Base-by-base conservation (phyloP, 2,329 filamentous ascomycete species). In the Colletotrichum eleusines region DNA sequence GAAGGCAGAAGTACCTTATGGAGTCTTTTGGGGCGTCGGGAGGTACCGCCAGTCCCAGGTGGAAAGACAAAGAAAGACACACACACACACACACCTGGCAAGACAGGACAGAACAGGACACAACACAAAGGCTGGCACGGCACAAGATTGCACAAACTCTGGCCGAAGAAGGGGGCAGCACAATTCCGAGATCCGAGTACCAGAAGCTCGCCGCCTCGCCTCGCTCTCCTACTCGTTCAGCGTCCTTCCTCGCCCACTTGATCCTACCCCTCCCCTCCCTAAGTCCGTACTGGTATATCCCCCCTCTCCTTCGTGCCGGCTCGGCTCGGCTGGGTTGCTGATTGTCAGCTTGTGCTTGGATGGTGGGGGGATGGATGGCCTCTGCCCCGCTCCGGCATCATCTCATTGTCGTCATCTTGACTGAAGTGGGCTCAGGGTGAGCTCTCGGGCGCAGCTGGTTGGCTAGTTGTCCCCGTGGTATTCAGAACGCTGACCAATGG, bases 151-250 rank as follows among this genome's bases (percentile, higher is more conserved):
- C 68, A 68, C 58, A 67, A 71, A 66, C 28, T 66, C 67, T 55
- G 55, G 44, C 55, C 16, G 18, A 54, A 26, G 50, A 38, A 57
- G 26, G 40, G 42, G 50, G n/a, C n/a, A n/a, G n/a, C 28, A 68
- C 28, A 58, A 59, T 63, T 71, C 68, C 64, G 64, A 71, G 57
- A 63, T 71, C 68, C 68, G 68, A 71, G 68, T 58, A 44, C 23
- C 63, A 42, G n/a, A 35, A 68, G 64, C 68, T 71, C 68, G 64
- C 68, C 68, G 64, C 68, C 68, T 65, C 51, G 65, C 68, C 68
- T 28, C 38, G 48, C 48, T 44, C 23, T n/a, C 38, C 28, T 28
- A 38, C 48, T 66, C 59, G 31, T 11, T 33, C 58, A 50, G 42
- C 28, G 16, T 26, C n/a, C 18, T 48, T 9, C 48, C 48, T 63